These are phyloP conservation scores for Aurinia saxatilis DNA, from an alignment of 345 rosid genomes.

Conservation along the genomic window DNA sequence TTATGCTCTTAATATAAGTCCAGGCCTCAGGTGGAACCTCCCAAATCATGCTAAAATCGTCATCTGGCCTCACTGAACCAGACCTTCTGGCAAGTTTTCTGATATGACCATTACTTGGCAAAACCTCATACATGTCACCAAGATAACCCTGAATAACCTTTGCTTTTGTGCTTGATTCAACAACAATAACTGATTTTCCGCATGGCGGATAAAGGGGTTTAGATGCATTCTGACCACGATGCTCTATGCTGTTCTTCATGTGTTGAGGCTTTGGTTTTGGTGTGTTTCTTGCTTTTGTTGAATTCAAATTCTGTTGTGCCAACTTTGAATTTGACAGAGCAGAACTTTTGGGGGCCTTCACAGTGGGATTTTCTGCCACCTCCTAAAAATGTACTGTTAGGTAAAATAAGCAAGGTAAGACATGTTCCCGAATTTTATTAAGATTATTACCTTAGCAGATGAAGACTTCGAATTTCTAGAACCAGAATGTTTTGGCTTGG, in stretches of 20 bases:
- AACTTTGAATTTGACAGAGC: conserved; percentile 35
- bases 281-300: conserved; percentile 29
- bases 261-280: conserved; percentile 25
- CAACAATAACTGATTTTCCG: conserved; percentile 85
- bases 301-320: conserved; percentile 33
- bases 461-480: conserved; percentile 20
- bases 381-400: conserved; percentile 42
- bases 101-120: conserved; percentile 95
- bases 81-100: conserved; percentile 96
- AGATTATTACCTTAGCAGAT: conserved; percentile 35
- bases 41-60: conserved; percentile 98
- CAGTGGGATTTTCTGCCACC: conserved; percentile 10
- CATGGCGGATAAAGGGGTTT: conserved; percentile 72
- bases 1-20: conserved; percentile 96
- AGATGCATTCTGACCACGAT: conserved; percentile 31
- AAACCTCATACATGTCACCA: conserved; percentile 82
- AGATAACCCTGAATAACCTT: conserved; percentile 92
- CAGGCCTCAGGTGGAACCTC: conserved; percentile 96
- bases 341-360: conserved; percentile 26
- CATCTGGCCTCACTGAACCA: conserved; percentile 96
- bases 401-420: conserved; percentile 12
- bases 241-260: conserved; percentile 31
- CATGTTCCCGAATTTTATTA: conserved; percentile 2
- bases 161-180: conserved; percentile 89
- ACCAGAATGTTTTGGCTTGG: conserved; percentile 24